Percentiles rank a stretch among this genome's conserved stretches.
Evolutionary conservation across 257 asterid species (phyloP).

Genomic region (Leonotis leonurus): DNA sequence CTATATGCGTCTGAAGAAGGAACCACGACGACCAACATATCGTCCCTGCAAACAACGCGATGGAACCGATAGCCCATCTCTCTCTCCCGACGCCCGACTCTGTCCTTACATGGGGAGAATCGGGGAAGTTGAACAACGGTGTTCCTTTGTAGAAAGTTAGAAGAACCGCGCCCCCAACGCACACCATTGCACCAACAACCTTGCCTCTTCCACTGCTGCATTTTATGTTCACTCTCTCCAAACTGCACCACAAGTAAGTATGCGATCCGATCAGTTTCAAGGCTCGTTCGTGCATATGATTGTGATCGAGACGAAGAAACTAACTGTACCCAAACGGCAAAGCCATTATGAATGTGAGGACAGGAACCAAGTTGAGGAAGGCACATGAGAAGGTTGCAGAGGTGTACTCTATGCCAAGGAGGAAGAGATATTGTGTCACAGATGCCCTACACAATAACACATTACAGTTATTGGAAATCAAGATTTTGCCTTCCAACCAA

Average conservation of each 20-base stretch:
- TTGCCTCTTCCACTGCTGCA: constrained; percentile 51
- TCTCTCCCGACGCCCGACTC: constrained; percentile 9
- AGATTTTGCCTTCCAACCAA: no score
- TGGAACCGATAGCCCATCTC: constrained; percentile 51
- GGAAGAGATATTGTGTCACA: constrained; percentile 63
- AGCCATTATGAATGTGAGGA: constrained; percentile 56
- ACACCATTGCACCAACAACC: constrained; percentile 48
- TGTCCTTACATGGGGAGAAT: constrained; percentile 1
- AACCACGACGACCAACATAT: constrained; percentile 72
- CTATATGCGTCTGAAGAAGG: constrained; percentile 47
- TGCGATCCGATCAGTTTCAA: background rate
- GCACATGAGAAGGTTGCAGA: constrained; percentile 77
- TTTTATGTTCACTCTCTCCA: constrained; percentile 42
- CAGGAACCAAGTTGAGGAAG: constrained; percentile 63
- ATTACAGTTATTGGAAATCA: no score
- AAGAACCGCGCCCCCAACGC: constrained; percentile 55
- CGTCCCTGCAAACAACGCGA: constrained; percentile 55
- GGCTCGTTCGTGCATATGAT: background rate
- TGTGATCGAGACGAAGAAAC: background rate
- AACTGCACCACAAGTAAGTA: constrained; percentile 41
- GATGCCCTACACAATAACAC: constrained; percentile 51
- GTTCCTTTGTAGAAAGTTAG: constrained; percentile 42
- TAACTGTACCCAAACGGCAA: constrained; percentile 50
- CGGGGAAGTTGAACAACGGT: constrained; percentile 43
- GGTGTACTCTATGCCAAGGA: constrained; percentile 59